These are phyloP conservation scores for Diaporthe aspalathi DNA, from an alignment of 2,329 filamentous ascomycete species.

Conservation along the genomic window DNA sequence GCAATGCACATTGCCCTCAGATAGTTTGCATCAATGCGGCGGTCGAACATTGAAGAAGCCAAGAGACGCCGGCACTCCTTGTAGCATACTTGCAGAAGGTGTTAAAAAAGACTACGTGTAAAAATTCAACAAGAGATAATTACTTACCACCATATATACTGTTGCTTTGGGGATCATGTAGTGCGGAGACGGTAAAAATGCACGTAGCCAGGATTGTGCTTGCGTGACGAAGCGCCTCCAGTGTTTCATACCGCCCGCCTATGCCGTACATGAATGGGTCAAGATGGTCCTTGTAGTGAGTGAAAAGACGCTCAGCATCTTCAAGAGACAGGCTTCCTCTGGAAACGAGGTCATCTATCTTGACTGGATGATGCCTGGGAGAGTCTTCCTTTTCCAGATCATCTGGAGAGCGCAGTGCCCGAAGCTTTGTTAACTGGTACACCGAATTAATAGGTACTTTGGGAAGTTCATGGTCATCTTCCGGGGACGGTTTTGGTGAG, in stretches of 20 bases:
- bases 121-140: too few species aligned
- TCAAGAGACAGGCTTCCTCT: slow-evolving; percentile 56
- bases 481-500: slow-evolving; percentile 3
- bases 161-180: slow-evolving; percentile 43
- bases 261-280: slow-evolving; percentile 64
- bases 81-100: slow-evolving; percentile 39
- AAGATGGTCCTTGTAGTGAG: slow-evolving; percentile 61
- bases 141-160: slow-evolving; percentile 34
- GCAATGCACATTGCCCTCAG: slow-evolving; percentile 34
- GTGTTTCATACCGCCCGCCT: slow-evolving; percentile 59
- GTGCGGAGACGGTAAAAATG: slow-evolving; percentile 62
- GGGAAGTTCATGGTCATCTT: slow-evolving; percentile 49
- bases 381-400: neutral
- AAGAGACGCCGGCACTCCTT: slow-evolving; percentile 42
- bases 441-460: slow-evolving; percentile 48
- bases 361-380: neutral
- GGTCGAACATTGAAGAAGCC: slow-evolving; percentile 47
- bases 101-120: too few species aligned
- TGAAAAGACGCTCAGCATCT: slow-evolving; percentile 63
- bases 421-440: slow-evolving; percentile 6
- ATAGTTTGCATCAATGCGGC: slow-evolving; percentile 30
- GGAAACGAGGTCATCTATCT: slow-evolving; percentile 49
- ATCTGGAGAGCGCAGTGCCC: slow-evolving; percentile 1
- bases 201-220: slow-evolving; percentile 64
- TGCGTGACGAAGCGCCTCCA: slow-evolving; percentile 63